Conservation (phyloP, 169 alveolate genomes). For the Eimeria maxima region DNA sequence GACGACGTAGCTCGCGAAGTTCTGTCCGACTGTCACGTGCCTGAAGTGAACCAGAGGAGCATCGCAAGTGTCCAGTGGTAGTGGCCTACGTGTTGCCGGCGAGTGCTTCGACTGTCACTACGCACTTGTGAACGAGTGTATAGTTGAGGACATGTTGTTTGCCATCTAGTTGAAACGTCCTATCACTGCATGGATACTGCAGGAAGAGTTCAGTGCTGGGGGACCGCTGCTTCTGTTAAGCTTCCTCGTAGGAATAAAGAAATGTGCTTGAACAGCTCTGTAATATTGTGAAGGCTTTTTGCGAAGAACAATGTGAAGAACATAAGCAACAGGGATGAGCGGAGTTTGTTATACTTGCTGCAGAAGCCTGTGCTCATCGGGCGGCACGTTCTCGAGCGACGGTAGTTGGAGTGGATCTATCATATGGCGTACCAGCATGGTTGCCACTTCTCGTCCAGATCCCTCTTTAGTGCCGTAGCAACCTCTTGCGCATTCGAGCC, state of each 20-base stretch:
- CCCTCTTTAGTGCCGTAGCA: conserved; percentile 90
- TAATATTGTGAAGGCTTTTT: background rate
- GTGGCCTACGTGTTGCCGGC: no score
- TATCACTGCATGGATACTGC: background rate
- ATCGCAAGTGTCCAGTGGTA: background rate
- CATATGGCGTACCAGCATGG: conserved; percentile 89
- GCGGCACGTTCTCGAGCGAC: background rate
- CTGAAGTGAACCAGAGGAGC: conserved; percentile 31
- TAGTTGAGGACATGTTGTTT: no score
- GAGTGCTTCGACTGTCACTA: no score
- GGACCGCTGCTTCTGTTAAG: background rate
- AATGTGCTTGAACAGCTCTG: background rate
- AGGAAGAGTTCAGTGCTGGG: background rate
- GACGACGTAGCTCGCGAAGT: conserved; percentile 91
- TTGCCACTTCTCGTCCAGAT: conserved; percentile 91
- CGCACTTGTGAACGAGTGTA: no score
- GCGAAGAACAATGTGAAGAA: background rate
- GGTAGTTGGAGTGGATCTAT: background rate
- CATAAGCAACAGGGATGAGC: background rate
- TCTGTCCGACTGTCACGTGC: conserved; percentile 92
- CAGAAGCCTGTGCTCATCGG: no score
- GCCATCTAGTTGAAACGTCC: no score
- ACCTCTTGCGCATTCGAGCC: conserved; percentile 68
- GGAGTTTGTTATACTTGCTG: no score
- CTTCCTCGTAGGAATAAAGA: background rate